These are phyloP conservation scores for Lathyrus sativus DNA, from an alignment of 306 rosid genomes.

Conservation along the genomic window DNA sequence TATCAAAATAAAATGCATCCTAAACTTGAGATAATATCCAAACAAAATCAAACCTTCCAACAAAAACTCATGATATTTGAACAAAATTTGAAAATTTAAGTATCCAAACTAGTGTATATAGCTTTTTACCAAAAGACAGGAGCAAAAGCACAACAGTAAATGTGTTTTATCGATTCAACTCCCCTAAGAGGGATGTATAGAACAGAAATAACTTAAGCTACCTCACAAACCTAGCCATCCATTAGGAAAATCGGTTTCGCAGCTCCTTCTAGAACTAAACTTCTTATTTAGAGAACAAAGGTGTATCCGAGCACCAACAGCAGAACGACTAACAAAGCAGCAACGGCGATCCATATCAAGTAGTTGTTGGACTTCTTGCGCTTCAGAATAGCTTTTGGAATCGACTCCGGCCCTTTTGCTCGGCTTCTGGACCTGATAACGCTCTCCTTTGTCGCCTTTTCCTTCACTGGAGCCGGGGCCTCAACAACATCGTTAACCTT, in stretches of 20 bases:
- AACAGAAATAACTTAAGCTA: slow-evolving; percentile 56
- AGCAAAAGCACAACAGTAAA: slow-evolving; percentile 54
- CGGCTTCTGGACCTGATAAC: slow-evolving; percentile 54
- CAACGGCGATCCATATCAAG: slow-evolving; percentile 72
- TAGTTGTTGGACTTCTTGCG: slow-evolving; percentile 67
- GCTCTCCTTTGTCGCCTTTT: slow-evolving; percentile 57
- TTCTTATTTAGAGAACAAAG: slow-evolving; percentile 51
- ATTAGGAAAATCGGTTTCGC: slow-evolving; percentile 45
- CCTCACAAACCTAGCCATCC: slow-evolving; percentile 44
- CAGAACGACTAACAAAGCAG: slow-evolving; percentile 54
- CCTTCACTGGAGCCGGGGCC: slow-evolving; percentile 48
- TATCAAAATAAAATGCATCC: background rate
- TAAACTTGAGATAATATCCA: background rate
- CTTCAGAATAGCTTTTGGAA: slow-evolving; percentile 67
- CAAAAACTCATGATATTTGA: slow-evolving; percentile 36
- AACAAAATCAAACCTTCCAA: slow-evolving; percentile 34
- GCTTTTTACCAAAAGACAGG: slow-evolving; percentile 35
- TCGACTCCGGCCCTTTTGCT: slow-evolving; percentile 50
- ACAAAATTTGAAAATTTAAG: slow-evolving; percentile 52
- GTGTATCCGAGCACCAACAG: slow-evolving; percentile 56
- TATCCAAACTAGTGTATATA: slow-evolving; percentile 45
- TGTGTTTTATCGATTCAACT: slow-evolving; percentile 57
- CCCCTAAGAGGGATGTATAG: slow-evolving; percentile 54
- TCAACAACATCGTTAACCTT: slow-evolving; percentile 47
- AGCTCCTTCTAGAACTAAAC: slow-evolving; percentile 42